Conservation (phyloP, 108 stramenopile genomes). For the Stephanodiscus triporus region DNA sequence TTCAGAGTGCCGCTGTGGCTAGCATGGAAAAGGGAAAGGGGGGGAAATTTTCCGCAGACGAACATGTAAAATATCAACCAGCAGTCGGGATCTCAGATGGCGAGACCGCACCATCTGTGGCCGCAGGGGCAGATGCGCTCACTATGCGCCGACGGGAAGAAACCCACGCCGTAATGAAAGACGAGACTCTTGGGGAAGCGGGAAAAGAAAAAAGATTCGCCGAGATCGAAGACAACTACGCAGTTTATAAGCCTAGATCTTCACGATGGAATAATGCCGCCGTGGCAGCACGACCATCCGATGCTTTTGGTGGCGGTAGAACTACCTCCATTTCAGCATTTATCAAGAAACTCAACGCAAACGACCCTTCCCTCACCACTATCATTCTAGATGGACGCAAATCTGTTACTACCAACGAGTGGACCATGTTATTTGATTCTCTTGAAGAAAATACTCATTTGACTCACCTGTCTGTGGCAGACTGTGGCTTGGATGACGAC, state of each 20-base stretch:
- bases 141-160: background rate
- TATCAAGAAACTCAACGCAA: slow-evolving; percentile 8
- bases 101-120: no score
- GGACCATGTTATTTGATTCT: slow-evolving; percentile 18
- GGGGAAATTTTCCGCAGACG: background rate
- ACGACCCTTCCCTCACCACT: slow-evolving; percentile 17
- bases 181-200: slow-evolving; percentile 20
- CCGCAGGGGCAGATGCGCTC: background rate
- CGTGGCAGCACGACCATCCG: no score
- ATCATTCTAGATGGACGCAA: slow-evolving; percentile 20
- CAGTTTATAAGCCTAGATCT: background rate
- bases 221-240: slow-evolving; percentile 31
- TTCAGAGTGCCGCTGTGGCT: background rate
- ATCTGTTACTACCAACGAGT: slow-evolving; percentile 1
- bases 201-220: slow-evolving; percentile 22
- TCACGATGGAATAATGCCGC: no score
- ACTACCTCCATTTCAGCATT: background rate
- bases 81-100: no score
- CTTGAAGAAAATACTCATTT: slow-evolving; percentile 12
- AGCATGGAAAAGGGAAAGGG: background rate
- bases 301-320: background rate
- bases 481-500: slow-evolving; percentile 9
- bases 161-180: slow-evolving; percentile 27
- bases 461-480: slow-evolving; percentile 13
- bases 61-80: no score